Conservation (phyloP, 176 grass and related monocot species). For the Olyra latifolia region DNA sequence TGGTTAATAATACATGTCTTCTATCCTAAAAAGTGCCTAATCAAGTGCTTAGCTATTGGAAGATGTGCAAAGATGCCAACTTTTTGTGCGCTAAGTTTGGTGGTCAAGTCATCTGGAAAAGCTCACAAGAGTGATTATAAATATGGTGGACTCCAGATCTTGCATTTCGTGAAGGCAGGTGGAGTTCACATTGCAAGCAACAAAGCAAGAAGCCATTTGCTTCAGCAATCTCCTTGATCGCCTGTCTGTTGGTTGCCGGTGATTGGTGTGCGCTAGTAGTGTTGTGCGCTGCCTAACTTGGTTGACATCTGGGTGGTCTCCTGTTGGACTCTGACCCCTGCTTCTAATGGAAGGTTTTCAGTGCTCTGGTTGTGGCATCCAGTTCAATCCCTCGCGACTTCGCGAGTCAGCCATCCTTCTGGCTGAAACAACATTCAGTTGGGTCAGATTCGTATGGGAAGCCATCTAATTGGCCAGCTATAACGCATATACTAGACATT, state of each 20-base stretch:
- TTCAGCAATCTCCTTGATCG: neutral
- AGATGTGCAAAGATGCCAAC: slow-evolving; percentile 49
- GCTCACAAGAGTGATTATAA: neutral
- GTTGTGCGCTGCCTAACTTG: slow-evolving; percentile 41
- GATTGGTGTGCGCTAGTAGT: slow-evolving; percentile 19
- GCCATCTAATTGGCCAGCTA: neutral
- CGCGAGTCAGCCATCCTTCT: slow-evolving; percentile 1
- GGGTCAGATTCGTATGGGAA: neutral
- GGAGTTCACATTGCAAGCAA: slow-evolving; percentile 48
- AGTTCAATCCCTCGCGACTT: slow-evolving; percentile 18
- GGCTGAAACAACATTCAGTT: neutral
- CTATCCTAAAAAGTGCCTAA: slow-evolving; percentile 34
- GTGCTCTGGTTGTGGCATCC: slow-evolving; percentile 35
- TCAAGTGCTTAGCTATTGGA: slow-evolving; percentile 54
- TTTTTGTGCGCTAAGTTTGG: slow-evolving; percentile 40
- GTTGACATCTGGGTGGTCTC: slow-evolving; percentile 34
- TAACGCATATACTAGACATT: neutral
- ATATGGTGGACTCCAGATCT: neutral
- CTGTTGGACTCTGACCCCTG: slow-evolving; percentile 5
- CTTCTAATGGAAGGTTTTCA: neutral
- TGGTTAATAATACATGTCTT: slow-evolving; percentile 19
- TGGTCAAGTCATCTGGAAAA: slow-evolving; percentile 35
- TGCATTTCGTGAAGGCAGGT: slow-evolving; percentile 34
- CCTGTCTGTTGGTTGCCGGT: neutral
- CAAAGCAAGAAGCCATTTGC: neutral